Base-by-base conservation (phyloP, 768 basidiomycete genomes). In the Filobasidium wieringae region DNA sequence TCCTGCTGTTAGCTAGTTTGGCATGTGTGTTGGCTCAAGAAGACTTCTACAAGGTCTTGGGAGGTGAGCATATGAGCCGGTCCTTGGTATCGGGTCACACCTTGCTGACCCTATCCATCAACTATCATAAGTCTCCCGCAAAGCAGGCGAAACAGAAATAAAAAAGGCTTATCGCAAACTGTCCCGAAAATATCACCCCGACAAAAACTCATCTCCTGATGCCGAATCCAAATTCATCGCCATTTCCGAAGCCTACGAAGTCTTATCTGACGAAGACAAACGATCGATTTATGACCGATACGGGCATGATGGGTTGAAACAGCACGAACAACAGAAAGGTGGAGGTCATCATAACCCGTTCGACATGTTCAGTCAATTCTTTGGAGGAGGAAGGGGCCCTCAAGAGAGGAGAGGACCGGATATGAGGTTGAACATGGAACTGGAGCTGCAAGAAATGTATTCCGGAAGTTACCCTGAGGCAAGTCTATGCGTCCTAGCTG, bases 341-440 rank as follows among this genome's bases (percentile, higher is more conserved):
- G 84, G 86, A 61, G 78, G 81, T 49, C 77, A 72, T 17, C 78
- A 84, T 54, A 80, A 96, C 69, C 92, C 93, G 19, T 90, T 96
- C 69, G 95, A 97, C 73, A 80, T 95, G 64, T 99, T 99, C 76
- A 81, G 85, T 39, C 84, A 77, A 66, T 95, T 96, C 79, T 99
- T 99, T 53, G 85, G 66, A 49, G 63, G 62, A 2, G 63, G 65
- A 9, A 64, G 67, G 19, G 57, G 53, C 22, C 70, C 67, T 26
- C 70, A 74, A 52, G 73, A 71, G 59, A 63, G 73, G 36, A 64
- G 68, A 33, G 74, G 74, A 14, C 76, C 72, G 39, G 74, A 74
- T 49, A 66, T 76, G 65, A 40, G 75, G 11, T 71, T 72, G 6
- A 74, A 75, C 47, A 61, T 76, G 7, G 92, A 95, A 71, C 84